These are phyloP conservation scores for Arthrobotrys pseudoclavata DNA, from an alignment of 2,329 filamentous ascomycete genomes.

Conservation along the genomic window DNA sequence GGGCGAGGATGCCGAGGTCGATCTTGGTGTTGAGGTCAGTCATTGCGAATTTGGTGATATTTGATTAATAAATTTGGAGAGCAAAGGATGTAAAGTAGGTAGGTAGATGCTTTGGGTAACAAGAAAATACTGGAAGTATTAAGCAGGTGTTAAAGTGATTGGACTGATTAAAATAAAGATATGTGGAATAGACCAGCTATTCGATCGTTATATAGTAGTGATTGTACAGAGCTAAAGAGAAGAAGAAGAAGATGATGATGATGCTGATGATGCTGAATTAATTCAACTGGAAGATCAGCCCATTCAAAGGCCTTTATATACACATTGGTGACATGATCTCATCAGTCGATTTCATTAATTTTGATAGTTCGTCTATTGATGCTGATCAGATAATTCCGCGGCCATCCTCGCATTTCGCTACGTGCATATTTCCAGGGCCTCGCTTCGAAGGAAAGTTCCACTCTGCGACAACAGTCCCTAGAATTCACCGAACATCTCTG, in stretches of 20 bases:
- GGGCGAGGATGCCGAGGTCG: neutral
- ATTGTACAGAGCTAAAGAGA: neutral
- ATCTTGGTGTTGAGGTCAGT: conserved; percentile 8
- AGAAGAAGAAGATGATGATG: no score
- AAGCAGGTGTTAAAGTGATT: neutral
- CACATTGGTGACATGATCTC: no score
- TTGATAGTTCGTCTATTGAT: no score
- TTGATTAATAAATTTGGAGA: neutral
- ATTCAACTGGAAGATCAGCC: neutral
- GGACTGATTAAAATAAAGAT: neutral
- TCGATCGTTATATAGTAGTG: neutral
- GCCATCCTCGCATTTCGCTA: no score
- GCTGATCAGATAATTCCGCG: no score
- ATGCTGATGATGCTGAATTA: neutral
- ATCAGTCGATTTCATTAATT: no score
- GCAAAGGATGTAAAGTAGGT: neutral
- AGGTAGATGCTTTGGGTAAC: neutral
- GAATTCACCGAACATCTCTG: neutral
- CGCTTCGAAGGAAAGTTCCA: no score
- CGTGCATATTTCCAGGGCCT: no score
- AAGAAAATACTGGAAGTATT: neutral
- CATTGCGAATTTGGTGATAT: neutral
- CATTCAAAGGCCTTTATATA: no score
- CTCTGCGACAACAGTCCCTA: no score
- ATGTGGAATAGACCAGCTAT: conserved; percentile 1